A percentile compares a stretch with the other conserved stretches of the same genome.
phyloP scores from a whole-genome alignment of 768 basidiomycete species.

The Boletellus emodensis region DNA sequence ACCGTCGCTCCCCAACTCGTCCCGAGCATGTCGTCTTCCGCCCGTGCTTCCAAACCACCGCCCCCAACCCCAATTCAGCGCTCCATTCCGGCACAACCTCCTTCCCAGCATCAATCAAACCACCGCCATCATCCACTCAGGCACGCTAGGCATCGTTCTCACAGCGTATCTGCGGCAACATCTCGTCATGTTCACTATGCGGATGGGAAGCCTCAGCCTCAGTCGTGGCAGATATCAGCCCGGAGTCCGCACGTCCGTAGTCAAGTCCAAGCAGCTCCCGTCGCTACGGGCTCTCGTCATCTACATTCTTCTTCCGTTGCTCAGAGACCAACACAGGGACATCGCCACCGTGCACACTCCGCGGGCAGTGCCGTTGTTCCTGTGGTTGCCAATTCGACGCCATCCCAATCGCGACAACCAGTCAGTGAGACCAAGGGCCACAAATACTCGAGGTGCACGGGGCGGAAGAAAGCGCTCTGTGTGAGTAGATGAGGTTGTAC shows the following conservation, averaged over 20 bases:
- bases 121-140: background rate
- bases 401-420: conserved; percentile 5
- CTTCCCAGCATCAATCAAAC: conserved; percentile 8
- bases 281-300: background rate
- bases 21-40: background rate
- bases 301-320: background rate
- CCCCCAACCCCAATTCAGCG: conserved; percentile 4
- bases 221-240: conserved; percentile 8
- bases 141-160: conserved; percentile 4
- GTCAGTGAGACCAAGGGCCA: conserved; percentile 10
- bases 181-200: conserved; percentile 27
- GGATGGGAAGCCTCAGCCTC: conserved; percentile 9
- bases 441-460: conserved; percentile 49
- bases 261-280: background rate
- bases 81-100: background rate
- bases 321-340: conserved; percentile 6
- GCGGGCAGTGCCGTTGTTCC: conserved; percentile 11
- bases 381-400: background rate
- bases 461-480: conserved; percentile 49
- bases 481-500: conserved; percentile 20
- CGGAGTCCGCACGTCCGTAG: conserved; percentile 1
- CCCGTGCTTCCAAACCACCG: background rate
- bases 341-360: conserved; percentile 22
- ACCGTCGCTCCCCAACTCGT: background rate
- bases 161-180: conserved; percentile 12